A percentile compares a stretch with the other conserved stretches of the same genome.
These are phyloP conservation scores for Rauvolfia tetraphylla DNA, from an alignment of 257 asterid species.

Conservation along the genomic window DNA sequence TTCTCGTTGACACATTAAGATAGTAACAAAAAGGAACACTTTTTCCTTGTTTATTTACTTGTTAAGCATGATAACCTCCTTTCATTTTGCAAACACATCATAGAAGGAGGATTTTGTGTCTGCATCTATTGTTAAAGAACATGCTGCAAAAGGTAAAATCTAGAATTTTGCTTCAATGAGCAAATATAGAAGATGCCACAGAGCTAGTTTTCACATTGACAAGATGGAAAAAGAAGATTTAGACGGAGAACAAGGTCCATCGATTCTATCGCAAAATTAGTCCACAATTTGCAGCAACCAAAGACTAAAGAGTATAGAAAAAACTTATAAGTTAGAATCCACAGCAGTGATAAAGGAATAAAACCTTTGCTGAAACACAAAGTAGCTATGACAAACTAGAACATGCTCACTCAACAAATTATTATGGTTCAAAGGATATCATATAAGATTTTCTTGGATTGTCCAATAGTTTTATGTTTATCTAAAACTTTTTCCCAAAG, in stretches of 20 bases:
- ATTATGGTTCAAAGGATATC: neutral
- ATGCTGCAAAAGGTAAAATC: neutral
- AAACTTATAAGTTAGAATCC: neutral
- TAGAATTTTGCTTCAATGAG: neutral
- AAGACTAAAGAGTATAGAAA: neutral
- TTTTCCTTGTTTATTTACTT: neutral
- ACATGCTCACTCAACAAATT: neutral
- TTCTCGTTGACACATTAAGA: neutral
- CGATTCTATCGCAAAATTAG: neutral
- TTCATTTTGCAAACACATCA: neutral
- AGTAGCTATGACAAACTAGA: neutral
- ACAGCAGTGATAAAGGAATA: neutral
- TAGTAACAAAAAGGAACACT: neutral
- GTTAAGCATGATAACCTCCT: neutral
- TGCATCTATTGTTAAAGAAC: neutral
- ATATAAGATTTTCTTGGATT: neutral
- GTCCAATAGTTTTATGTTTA: neutral
- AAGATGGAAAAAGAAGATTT: neutral
- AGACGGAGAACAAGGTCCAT: neutral
- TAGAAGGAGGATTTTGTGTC: neutral
- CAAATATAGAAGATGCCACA: neutral
- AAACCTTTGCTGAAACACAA: neutral
- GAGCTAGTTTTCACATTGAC: neutral
- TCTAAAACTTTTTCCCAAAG: neutral
- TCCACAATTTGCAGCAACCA: neutral